Base-by-base conservation (phyloP, 805 yeast species). In the Saccharomyces eubayanus region DNA sequence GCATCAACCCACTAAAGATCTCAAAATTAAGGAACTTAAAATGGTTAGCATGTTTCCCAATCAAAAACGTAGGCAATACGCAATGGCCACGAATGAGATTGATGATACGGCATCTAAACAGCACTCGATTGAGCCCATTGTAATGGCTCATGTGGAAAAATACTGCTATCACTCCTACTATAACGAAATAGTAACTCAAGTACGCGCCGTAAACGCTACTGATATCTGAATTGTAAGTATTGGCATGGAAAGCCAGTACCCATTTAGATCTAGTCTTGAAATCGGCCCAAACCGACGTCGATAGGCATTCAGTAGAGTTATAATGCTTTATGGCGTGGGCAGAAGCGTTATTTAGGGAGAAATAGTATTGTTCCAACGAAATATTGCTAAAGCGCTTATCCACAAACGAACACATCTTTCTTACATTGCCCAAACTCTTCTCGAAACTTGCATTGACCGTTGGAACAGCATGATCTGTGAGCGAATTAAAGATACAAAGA, bases 41-140 rank as follows among this genome's bases (percentile, higher is more conserved):
- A 49, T 62, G 56, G 6, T 54, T 52, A 6, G 66, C 62, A 55
- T 65, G 69, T 20, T 49, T 53, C 1, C 50, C 52, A 5, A 55
- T 48, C 14, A 61, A 46, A 36, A 36, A 36, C 1, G 64, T 54
- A 3, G 66, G 66, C 20, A 59, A 31, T 5, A 58, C 31, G 5
- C 57, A 45, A 20, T 53, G 48, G 0, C 63, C 66, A 51, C 65
- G 59, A 5, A 57, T 16, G n/a, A 50, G 52, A 51, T 57, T 58
- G 12, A 57, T 20, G 3, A 55, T 1, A 12, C 51, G 56, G 16
- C 45, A 31, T 31, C 47, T 55, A 14, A 55, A 55, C 16, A 64
- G 43, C 12, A 45, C 16, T 6, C 49, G 40, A 14, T 53, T 55
- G 3, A 60, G 31, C 3, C 57, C 57, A 28, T 56, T 50, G 28